Evolutionary conservation across 768 basidiomycete species (phyloP), one percentile per base, ranked within the genome.

Genomic region (Boletus sp.): DNA sequence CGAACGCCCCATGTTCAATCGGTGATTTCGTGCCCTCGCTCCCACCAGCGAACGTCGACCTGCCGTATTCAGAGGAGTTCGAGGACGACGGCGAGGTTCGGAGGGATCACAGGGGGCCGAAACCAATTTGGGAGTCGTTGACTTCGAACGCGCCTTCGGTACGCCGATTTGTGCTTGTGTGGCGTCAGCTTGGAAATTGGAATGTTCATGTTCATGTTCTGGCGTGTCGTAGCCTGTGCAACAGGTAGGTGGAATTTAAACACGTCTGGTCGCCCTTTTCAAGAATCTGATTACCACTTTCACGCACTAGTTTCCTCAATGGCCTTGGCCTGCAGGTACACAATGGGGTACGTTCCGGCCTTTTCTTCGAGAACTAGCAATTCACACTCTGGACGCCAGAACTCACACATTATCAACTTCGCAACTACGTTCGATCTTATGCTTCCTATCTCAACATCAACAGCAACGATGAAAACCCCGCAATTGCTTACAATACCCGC

Each of bases 401-500:
- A 39, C 64, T 78, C 24, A 62, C 74, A 7, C 69, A 79, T 33
- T 62, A 66, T 5, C 67, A 71, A 46, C 35, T 77, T 35, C 64
- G 68, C 53, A 66, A 71, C 41, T 78, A 82, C 20, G 14, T 61
- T 48, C 54, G 60, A 14, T 61, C 60, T 15, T 62, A 62, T 24
- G 50, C 60, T 11, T 61, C 60, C 8, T 61, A 52, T 28, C 54
- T 61, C 7, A 48, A 48, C 29, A 36, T 62, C 17, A 62, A 61
- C 11, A 61, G 59, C 37, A 61, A 81, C 51, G 80, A 80, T 50
- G 64, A 67, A 8, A 78, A 74, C 52, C 68, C 71, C 0, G 64
- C 73, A 24, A 56, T 74, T 2, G 72, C 74, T 3, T 81, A 77
- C 65, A 78, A 78, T 64, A 82, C 80, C 0, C 77, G 80, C 10